Percentiles rank a stretch among this genome's conserved stretches.
Conservation (phyloP, 1,139 yeast species). For the Candida sojae region DNA sequence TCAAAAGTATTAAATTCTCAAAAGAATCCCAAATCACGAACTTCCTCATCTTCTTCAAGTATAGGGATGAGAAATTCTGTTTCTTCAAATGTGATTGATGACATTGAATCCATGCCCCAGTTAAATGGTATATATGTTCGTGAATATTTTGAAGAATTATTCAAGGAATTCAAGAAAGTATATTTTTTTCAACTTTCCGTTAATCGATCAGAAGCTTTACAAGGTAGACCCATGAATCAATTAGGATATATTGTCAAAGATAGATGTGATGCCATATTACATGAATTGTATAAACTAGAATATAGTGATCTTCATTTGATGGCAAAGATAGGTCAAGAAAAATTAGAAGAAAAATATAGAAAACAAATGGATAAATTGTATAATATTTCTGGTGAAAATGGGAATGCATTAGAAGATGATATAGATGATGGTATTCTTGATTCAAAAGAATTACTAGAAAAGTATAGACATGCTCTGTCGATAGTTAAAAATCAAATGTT, state of each 20-base stretch:
- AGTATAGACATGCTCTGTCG: conserved; percentile 17
- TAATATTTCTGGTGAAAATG: background rate
- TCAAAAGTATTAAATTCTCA: conserved; percentile 3
- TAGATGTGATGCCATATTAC: conserved; percentile 22
- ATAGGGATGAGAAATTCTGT: conserved; percentile 4
- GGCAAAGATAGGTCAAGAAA: conserved; percentile 27
- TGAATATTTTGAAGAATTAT: conserved; percentile 24
- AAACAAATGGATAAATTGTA: conserved; percentile 2
- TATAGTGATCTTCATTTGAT: conserved; percentile 26
- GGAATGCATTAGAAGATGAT: background rate
- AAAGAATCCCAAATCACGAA: background rate
- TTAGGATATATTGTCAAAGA: conserved; percentile 4
- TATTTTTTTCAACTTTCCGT: background rate
- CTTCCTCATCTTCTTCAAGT: background rate
- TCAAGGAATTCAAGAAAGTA: conserved; percentile 15
- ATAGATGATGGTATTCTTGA: conserved; percentile 4
- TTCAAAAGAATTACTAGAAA: conserved; percentile 8
- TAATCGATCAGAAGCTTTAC: background rate
- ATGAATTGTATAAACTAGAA: conserved; percentile 25
- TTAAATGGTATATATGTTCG: conserved; percentile 31
- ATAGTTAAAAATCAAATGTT: conserved; percentile 21
- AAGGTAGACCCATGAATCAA: background rate
- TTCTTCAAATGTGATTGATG: conserved; percentile 10
- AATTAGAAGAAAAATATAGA: conserved; percentile 20
- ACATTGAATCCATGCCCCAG: conserved; percentile 29